Base-by-base conservation (phyloP, 495 filamentous ascomycete genomes). In the Annulohypoxylon bovei region DNA sequence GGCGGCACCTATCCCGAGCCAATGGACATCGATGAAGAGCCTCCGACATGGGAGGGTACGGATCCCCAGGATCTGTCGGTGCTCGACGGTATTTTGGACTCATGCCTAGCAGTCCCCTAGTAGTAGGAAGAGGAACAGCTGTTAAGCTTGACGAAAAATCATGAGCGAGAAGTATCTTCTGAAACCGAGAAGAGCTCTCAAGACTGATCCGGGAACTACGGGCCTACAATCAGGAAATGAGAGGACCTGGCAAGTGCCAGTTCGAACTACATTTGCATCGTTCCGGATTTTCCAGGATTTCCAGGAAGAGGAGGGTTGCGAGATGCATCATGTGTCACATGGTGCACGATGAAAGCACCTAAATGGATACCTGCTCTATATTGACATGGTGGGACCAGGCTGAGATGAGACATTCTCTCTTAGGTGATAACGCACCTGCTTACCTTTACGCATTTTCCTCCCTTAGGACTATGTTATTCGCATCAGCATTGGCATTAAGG, bases 21-120 rank as follows among this genome's bases (percentile, higher is more conserved):
- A 9, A 90, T 90, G 88, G 91, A 90, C 18, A 74, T 90, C 55
- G 90, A 93, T 62, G 86, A 85, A 27, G 84, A 84, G 4, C 86
- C 89, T 18, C 86, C 79, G 59, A 81, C 82, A 4, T 97, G 94
- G 94, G 90, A 92, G 68, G 94, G 93, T 4, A 89, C 86, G 25
- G 85, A 84, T 14, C 56, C 75, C 3, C 77, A 81, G 28, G 92
- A 95, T 71, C 82, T 84, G 28, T 82, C 86, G 49, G 84, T 88
- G 25, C 79, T 98, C 66, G 87, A 90, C 68, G 82, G 80, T 22
- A 81, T 95, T 47, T 79, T 98, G 62, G 94, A 97, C 70, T 83
- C 81, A 5, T 79, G 78, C 33, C 68, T 85, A 57, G 78, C 80
- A 2, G 79, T 79, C 35, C 40, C 73, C 37, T 75, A 73, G 65